Evolutionary conservation across 23 red algal species (phyloP), one percentile per base, ranked within the genome.

Genomic region (Cyanidium caldarium): DNA sequence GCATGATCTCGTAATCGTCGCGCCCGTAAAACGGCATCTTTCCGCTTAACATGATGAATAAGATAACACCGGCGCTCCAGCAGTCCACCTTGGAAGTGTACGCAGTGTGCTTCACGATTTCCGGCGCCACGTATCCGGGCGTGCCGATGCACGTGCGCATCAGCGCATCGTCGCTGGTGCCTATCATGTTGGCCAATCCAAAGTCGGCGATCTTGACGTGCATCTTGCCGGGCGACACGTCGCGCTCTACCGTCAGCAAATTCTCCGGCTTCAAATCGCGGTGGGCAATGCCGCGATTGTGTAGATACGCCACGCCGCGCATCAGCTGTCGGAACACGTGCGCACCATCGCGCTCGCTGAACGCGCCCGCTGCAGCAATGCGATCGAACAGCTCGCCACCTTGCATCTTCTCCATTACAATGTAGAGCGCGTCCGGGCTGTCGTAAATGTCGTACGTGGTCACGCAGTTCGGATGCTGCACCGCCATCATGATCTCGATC

Each of bases 1-100:
- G 67, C 23, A 95, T 73, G 45, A 82, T 86, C n/a, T 86, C 90
- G 37, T 72, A 38, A 39, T 95, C 90, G 72, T 79, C 75, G 35
- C 70, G 58, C 20, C 90, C 90, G 68, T 86, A 95, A 79, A 95
- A 95, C 2, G 90, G 90, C 90, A 95, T 95, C 65, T 87, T 95
- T 30, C 90, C 90, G 19, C 75, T 82, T 7, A 95, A 78, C 78
- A 95, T 87, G 40, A 95, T 95, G 44, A 86, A 95, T 29, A 95
- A 56, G 23, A 95, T 46, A 13, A 95, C 90, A 57, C 90, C 90
- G 65, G 78, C 73, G 37, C 81, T 82, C 90, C 90, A 95, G 75
- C 86, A 82, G 72, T 95, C 90, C 0, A 95, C 90, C 20, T 77
- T 45, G 12, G 77, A 17, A 16, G 78, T 82, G 42, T 95, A 95